phyloP scores from a whole-genome alignment of 257 asterid species.

The Ligustrum vulgare region DNA sequence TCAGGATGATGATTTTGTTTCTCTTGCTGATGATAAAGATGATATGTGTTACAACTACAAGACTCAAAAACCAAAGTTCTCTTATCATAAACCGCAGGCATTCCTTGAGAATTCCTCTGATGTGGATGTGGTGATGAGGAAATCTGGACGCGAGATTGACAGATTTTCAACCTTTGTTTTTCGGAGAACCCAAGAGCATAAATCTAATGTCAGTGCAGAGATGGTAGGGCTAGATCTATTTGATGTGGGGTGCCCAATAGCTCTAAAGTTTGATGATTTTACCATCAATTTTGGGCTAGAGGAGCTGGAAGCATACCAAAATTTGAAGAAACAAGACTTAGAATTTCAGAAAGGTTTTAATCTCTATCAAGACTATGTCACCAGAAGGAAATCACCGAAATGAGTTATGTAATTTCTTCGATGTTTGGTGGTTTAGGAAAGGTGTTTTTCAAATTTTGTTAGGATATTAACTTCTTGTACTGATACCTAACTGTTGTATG shows the following conservation, averaged over 20 bases:
- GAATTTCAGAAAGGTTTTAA: constrained; percentile 44
- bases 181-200: constrained; percentile 34
- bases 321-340: constrained; percentile 47
- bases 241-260: constrained; percentile 59
- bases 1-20: constrained; percentile 39
- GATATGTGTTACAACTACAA: constrained; percentile 13
- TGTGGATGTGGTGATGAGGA: constrained; percentile 5
- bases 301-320: constrained; percentile 43
- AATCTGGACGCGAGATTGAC: constrained; percentile 26
- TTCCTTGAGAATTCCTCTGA: constrained; percentile 27
- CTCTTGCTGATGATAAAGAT: constrained; percentile 63
- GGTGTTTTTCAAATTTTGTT: background rate
- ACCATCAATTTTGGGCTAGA: constrained; percentile 30
- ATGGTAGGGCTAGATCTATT: constrained; percentile 49
- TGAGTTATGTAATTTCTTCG: background rate
- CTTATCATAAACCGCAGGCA: constrained; percentile 45
- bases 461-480: background rate
- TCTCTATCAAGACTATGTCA: constrained; percentile 50
- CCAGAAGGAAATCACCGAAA: constrained; percentile 10
- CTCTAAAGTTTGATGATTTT: constrained; percentile 41
- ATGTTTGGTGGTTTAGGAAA: background rate
- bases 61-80: constrained; percentile 29
- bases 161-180: constrained; percentile 43
- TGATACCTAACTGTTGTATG: background rate
- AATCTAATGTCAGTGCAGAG: constrained; percentile 28